A percentile compares a stretch with the other conserved stretches of the same genome.
phyloP scores from a whole-genome alignment of 2,329 filamentous ascomycete genomes.

The Pseudomassariella vexata region DNA sequence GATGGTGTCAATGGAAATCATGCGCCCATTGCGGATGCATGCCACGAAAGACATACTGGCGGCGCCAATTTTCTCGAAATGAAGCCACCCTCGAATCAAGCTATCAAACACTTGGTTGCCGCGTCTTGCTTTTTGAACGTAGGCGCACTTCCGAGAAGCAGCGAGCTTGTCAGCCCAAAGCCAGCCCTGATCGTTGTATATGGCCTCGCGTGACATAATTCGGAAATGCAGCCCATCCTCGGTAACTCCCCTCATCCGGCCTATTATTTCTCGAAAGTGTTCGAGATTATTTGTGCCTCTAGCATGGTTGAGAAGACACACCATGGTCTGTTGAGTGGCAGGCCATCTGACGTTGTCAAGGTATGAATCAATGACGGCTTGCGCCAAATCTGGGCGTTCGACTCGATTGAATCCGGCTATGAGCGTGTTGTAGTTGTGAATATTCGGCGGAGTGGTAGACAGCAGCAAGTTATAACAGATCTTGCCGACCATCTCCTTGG shows the following conservation, averaged over 20 bases:
- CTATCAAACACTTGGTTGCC: conserved; percentile 34
- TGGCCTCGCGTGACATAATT: conserved; percentile 23
- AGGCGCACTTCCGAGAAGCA: conserved; percentile 21
- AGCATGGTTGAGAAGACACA: conserved; percentile 46
- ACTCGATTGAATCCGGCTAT: conserved; percentile 58
- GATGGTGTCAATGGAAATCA: conserved; percentile 16
- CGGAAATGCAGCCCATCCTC: conserved; percentile 22
- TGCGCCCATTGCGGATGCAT: conserved; percentile 16
- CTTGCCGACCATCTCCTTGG: conserved; percentile 29
- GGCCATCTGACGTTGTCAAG: conserved; percentile 35
- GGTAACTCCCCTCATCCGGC: conserved; percentile 36
- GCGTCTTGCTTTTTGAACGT: conserved; percentile 34
- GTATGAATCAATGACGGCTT: conserved; percentile 47
- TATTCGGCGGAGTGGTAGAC: conserved; percentile 54
- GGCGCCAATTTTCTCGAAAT: conserved; percentile 28
- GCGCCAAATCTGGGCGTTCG: conserved; percentile 42
- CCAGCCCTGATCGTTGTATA: conserved; percentile 15
- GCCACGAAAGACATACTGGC: conserved; percentile 22
- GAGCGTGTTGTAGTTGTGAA: conserved; percentile 66
- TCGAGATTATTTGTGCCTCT: conserved; percentile 32
- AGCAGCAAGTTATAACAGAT: conserved; percentile 63
- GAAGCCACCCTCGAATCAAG: conserved; percentile 42
- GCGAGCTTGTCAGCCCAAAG: conserved; percentile 16
- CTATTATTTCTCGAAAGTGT: conserved; percentile 37
- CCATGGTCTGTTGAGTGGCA: conserved; percentile 43